Base-by-base conservation (phyloP, 768 basidiomycete genomes). In the Phylloporus rhodoxanthus region DNA sequence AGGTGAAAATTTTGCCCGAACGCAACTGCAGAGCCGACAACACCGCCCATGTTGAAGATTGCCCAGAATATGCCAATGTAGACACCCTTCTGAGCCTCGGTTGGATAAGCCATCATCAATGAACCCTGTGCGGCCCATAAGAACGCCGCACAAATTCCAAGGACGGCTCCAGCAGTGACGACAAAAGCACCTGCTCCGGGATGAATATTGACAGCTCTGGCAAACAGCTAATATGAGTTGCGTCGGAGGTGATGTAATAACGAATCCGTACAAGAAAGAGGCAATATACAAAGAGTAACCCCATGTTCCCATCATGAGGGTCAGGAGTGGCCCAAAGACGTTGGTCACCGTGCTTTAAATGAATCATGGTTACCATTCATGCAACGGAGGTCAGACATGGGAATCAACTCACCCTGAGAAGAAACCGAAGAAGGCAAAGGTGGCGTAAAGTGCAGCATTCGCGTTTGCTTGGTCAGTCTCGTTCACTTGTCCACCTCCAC, bases 41-140 rank as follows among this genome's bases (percentile, higher is more conserved):
- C 85, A 40, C 82, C 82, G 30, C 87, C 87, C 26, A 89, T 52
- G 57, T 89, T 89, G 72, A 92, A 90, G 54, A 91, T 85, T 34
- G 78, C 71, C 79, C 79, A 80, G 64, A 80, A 80, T 43, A 80
- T 53, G 28, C 69, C 70, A 51, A 80, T 78, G 15, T 70, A 71
- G 51, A 65, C 66, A 13, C 79, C 79, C 57, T 80, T 80, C 57
- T 80, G 75, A 45, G 77, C 75, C 54, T 80, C 79, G 2, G 75
- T 69, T 4, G 79, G 79, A 51, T 80, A 78, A 7, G 72, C 67
- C 76, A 80, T 73, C 79, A 80, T 80, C 53, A 80, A 65, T 2
- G 68, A 48, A 10, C 78, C 78, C 54, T 76, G 76, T 1, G 74
- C 75, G 9, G 76, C 71, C 79, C 79, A 81, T 20, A 81, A 63